These are phyloP conservation scores for Symbiodinium natans DNA, from an alignment of 73 alveolate species.

Conservation along the genomic window DNA sequence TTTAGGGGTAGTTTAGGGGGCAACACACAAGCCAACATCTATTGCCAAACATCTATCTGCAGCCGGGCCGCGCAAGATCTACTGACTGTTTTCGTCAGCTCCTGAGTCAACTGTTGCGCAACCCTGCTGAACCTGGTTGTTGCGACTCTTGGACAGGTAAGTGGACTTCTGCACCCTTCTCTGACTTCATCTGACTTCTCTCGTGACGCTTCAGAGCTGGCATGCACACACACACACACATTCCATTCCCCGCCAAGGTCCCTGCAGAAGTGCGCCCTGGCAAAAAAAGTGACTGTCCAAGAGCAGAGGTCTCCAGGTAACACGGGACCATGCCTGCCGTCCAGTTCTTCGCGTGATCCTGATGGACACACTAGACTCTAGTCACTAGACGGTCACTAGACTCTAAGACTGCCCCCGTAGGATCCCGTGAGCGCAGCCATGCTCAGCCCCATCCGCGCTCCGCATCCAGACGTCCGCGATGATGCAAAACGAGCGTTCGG, in stretches of 20 bases:
- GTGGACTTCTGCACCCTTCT: too few species aligned
- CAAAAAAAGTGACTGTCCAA: neutral
- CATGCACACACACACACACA: too few species aligned
- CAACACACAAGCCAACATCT: too few species aligned
- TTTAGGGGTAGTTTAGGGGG: too few species aligned
- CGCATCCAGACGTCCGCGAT: slow-evolving; percentile 85
- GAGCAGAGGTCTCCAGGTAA: neutral
- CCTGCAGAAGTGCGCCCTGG: slow-evolving; percentile 9
- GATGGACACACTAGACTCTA: neutral
- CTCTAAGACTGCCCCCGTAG: too few species aligned
- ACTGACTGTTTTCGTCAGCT: slow-evolving; percentile 65
- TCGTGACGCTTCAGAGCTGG: too few species aligned
- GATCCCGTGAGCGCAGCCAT: too few species aligned
- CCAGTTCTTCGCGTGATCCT: slow-evolving; percentile 67
- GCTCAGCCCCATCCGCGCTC: neutral
- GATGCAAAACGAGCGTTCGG: slow-evolving; percentile 54
- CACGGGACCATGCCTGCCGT: slow-evolving; percentile 26
- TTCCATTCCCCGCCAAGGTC: neutral
- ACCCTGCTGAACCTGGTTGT: too few species aligned
- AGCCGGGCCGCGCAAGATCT: slow-evolving; percentile 31
- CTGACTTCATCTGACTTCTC: too few species aligned
- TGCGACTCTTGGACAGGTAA: too few species aligned
- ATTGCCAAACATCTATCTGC: neutral
- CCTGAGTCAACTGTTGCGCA: neutral
- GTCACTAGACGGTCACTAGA: too few species aligned